phyloP scores from a whole-genome alignment of 2,329 filamentous ascomycete species.

The Cercospora zeina region DNA sequence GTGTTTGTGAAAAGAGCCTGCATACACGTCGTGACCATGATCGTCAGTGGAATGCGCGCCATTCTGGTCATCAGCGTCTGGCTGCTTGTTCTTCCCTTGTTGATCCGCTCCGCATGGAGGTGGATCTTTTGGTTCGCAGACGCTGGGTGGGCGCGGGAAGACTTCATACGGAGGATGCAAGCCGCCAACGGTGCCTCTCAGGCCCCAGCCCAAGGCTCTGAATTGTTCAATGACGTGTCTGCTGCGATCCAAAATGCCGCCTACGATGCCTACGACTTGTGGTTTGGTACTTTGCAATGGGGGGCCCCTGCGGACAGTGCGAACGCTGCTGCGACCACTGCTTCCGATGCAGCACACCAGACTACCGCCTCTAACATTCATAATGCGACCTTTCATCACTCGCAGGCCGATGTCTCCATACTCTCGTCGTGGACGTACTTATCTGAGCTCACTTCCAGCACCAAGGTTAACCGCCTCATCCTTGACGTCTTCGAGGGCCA shows the following conservation, averaged over 20 bases:
- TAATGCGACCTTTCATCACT: constrained; percentile 22
- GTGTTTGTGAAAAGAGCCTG: constrained; percentile 79
- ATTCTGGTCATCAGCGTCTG: constrained; percentile 80
- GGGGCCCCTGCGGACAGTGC: neutral
- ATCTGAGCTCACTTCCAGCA: constrained; percentile 68
- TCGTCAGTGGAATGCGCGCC: constrained; percentile 54
- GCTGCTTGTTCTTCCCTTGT: constrained; percentile 83
- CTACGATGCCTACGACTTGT: constrained; percentile 22
- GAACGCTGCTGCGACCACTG: constrained; percentile 1
- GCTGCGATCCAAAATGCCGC: constrained; percentile 14
- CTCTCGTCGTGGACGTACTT: constrained; percentile 44
- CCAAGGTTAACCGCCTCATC: constrained; percentile 72
- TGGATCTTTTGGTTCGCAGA: constrained; percentile 94
- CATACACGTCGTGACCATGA: constrained; percentile 61
- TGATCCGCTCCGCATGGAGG: constrained; percentile 89
- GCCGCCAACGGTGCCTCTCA: constrained; percentile 16
- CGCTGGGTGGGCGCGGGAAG: constrained; percentile 61
- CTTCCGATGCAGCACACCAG: constrained; percentile 13
- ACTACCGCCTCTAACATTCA: constrained; percentile 16
- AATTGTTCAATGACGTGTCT: constrained; percentile 15
- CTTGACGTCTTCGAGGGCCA: constrained; percentile 88
- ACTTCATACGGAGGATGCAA: constrained; percentile 34
- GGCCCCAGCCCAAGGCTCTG: constrained; percentile 14
- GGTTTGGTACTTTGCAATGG: constrained; percentile 19
- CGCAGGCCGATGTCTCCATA: constrained; percentile 33